These are phyloP conservation scores for Tricholoma furcatifolium DNA, from an alignment of 768 basidiomycete species.

Conservation along the genomic window DNA sequence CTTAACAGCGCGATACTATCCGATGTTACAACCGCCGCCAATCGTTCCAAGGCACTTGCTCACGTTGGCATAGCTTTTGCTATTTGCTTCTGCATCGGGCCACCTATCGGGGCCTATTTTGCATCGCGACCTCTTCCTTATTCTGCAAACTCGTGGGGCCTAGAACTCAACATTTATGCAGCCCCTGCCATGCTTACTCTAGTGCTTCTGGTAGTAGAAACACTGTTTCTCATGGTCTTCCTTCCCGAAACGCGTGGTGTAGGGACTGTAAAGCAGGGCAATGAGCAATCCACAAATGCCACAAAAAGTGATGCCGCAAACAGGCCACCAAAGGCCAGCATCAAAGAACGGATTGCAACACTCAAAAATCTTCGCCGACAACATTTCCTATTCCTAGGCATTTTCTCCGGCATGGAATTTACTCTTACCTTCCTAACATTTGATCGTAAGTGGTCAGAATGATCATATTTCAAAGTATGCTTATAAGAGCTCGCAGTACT, in stretches of 20 bases:
- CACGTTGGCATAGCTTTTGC: slow-evolving; percentile 96
- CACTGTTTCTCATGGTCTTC: slow-evolving; percentile 66
- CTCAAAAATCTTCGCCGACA: slow-evolving; percentile 62
- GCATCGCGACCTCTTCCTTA: slow-evolving; percentile 79
- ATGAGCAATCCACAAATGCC: slow-evolving; percentile 18
- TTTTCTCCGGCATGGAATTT: slow-evolving; percentile 96
- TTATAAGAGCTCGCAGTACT: slow-evolving; percentile 50
- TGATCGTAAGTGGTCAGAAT: slow-evolving; percentile 56
- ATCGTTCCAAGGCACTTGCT: slow-evolving; percentile 83
- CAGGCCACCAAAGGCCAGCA: slow-evolving; percentile 28
- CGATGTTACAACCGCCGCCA: slow-evolving; percentile 79
- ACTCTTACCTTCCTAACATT: slow-evolving; percentile 95
- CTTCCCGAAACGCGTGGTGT: slow-evolving; percentile 86
- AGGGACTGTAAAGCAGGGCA: slow-evolving; percentile 21
- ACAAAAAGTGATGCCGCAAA: slow-evolving; percentile 21
- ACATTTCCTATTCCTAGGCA: slow-evolving; percentile 83
- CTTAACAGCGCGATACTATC: slow-evolving; percentile 81
- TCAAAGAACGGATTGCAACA: slow-evolving; percentile 50
- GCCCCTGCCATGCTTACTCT: slow-evolving; percentile 85
- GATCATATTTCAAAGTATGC: background rate
- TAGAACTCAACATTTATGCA: slow-evolving; percentile 85
- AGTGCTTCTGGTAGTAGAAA: slow-evolving; percentile 75
- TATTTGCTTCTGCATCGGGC: slow-evolving; percentile 90
- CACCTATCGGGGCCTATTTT: slow-evolving; percentile 95
- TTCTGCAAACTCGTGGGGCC: slow-evolving; percentile 51